Conservation (phyloP, 129 eudicot species). For the Lactuca saligna region DNA sequence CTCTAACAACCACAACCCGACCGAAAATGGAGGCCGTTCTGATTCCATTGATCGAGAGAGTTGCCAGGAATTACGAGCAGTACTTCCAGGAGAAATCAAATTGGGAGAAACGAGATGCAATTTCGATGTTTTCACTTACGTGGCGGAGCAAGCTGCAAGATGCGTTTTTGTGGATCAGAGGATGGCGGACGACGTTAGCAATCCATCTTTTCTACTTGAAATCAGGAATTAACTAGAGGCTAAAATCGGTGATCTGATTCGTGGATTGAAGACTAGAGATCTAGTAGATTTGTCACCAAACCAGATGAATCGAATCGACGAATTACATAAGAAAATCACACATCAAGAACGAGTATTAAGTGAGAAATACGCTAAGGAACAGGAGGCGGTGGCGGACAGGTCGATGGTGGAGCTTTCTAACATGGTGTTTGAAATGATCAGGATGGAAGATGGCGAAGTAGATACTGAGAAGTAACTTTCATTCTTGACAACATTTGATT, state of each 20-base stretch:
- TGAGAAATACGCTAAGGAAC: constrained; percentile 14
- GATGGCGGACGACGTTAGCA: no score
- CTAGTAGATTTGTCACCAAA: not conserved
- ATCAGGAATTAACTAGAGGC: no score
- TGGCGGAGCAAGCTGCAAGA: no score
- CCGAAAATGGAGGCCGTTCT: constrained; percentile 12
- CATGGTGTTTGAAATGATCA: constrained; percentile 37
- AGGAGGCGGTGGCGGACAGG: constrained; percentile 53
- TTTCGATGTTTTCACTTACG: no score
- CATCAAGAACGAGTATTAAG: constrained; percentile 42
- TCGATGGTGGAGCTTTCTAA: constrained; percentile 61
- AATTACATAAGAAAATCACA: constrained; percentile 42
- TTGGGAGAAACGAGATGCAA: constrained; percentile 19
- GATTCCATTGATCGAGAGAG: constrained; percentile 29
- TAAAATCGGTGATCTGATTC: no score
- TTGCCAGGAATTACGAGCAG: constrained; percentile 47
- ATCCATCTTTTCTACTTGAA: no score
- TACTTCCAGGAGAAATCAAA: constrained; percentile 44
- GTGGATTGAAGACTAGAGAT: no score
- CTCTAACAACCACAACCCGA: not conserved
- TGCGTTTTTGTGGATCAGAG: no score
- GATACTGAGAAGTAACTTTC: not conserved
- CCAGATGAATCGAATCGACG: constrained; percentile 43
- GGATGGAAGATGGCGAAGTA: constrained; percentile 11
- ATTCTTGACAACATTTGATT: no score